Percentiles rank a stretch among this genome's conserved stretches.
Evolutionary conservation across 495 filamentous ascomycete genomes (phyloP).

Genomic region (Beverwykella pulmonaria): DNA sequence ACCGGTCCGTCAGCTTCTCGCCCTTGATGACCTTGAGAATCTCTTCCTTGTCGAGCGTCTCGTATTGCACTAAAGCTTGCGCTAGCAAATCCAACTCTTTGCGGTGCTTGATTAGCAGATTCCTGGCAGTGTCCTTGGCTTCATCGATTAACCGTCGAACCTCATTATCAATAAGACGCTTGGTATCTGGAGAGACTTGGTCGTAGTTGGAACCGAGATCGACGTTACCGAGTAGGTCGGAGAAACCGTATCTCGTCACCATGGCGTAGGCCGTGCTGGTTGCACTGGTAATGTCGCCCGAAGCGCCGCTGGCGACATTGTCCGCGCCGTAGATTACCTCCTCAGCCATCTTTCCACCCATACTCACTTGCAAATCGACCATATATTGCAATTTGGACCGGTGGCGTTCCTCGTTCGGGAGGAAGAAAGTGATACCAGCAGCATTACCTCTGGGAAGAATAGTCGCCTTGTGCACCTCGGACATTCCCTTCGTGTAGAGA

Average conservation of each 20-base stretch:
- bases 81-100: constrained; percentile 85
- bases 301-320: constrained; percentile 75
- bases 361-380: constrained; percentile 74
- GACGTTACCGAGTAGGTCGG: constrained; percentile 82
- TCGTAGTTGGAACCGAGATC: constrained; percentile 79
- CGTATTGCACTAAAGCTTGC: constrained; percentile 89
- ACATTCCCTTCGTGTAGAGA: constrained; percentile 71
- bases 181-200: constrained; percentile 80
- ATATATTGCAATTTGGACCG: constrained; percentile 71
- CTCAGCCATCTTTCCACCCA: constrained; percentile 94
- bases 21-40: constrained; percentile 85
- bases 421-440: constrained; percentile 79
- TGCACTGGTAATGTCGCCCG: constrained; percentile 71
- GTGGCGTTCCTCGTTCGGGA: constrained; percentile 86
- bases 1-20: constrained; percentile 71
- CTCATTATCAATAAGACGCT: constrained; percentile 79
- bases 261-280: constrained; percentile 79
- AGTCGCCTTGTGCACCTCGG: constrained; percentile 91
- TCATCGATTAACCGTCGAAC: constrained; percentile 85
- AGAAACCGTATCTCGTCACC: constrained; percentile 87
- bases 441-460: constrained; percentile 87
- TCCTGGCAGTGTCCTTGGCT: constrained; percentile 69
- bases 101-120: constrained; percentile 68
- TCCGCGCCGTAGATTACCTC: constrained; percentile 88
- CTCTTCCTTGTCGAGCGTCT: constrained; percentile 83